Evolutionary conservation across 352 stramenopile genomes (phyloP).

Genomic region (Peronosclerospora sorghi): DNA sequence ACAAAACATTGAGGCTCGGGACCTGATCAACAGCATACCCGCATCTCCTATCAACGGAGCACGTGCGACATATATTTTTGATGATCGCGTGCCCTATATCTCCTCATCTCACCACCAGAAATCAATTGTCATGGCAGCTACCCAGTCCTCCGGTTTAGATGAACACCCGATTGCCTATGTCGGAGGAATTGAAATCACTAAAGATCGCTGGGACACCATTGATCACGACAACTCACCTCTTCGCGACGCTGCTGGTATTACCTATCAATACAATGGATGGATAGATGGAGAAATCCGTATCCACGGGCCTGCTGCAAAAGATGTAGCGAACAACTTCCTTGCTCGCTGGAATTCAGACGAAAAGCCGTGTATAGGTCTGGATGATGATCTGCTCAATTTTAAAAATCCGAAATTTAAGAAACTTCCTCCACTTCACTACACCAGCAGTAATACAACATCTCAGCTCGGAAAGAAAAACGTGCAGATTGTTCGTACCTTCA

Average conservation of each 20-base stretch:
- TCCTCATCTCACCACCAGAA: conserved; percentile 44
- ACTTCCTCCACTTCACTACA: conserved; percentile 3
- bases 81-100: conserved; percentile 25
- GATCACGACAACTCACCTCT: conserved; percentile 32
- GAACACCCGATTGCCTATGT: conserved; percentile 32
- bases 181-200: conserved; percentile 37
- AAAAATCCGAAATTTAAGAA: conserved; percentile 28
- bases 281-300: conserved; percentile 38
- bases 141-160: neutral
- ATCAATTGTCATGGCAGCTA: conserved; percentile 20
- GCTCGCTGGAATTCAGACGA: conserved; percentile 38
- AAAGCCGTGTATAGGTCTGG: conserved; percentile 9
- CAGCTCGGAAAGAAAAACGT: conserved; percentile 22
- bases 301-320: conserved; percentile 28
- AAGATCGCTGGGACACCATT: conserved; percentile 48
- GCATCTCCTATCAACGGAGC: conserved; percentile 11
- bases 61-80: conserved; percentile 27
- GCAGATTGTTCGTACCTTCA: conserved; percentile 52
- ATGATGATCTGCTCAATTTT: conserved; percentile 31
- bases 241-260: conserved; percentile 17
- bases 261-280: conserved; percentile 33
- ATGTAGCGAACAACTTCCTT: conserved; percentile 48
- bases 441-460: conserved; percentile 2
- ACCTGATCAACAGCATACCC: conserved; percentile 27
- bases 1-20: conserved; percentile 23